Base-by-base conservation (phyloP, 768 basidiomycete species). In the Termitomyces sp. region DNA sequence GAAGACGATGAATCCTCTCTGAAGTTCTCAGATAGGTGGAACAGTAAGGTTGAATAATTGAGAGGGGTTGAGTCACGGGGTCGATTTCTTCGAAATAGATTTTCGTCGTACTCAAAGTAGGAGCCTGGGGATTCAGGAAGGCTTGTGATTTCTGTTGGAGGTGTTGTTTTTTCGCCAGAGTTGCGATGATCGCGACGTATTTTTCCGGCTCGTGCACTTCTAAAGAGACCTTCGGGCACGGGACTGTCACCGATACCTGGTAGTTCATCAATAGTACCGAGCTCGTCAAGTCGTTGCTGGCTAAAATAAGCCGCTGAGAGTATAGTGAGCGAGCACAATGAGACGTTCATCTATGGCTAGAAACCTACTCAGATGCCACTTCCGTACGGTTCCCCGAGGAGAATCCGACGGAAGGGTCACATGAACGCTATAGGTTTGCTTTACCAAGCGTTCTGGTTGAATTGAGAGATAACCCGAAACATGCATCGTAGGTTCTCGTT, bases 391-490 rank as follows among this genome's bases (percentile, higher is more conserved):
- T 41, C 76, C 79, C 60, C 72, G 73, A 39, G 73, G 64, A 26
- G 85, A 81, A 53, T 85, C 82, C 36, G 69, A 67, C 8, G 84
- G 78, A 22, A 86, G 79, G 27, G 84, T 81, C 51, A 91, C 87
- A 64, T 83, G 85, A 41, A 91, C 89, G 46, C 88, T 90, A 65
- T 91, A 92, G 0, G 90, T 92, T 67, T 92, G 90, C 68, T 92
- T 92, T 63, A 92, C 83, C 20, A 92, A 74, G 52, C 85, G 79
- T 54, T 87, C 84, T 55, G 81, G 73, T 58, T 86, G 84, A 27
- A 74, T 69, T 20, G 75, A 61, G 26, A 61, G 54, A 53, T 64
- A 64, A 34, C 65, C 63, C 24, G 59, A 55, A 41, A 54, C 43
- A 22, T 46, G 59, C 31, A 60, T 37, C 16, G 36, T 56, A 53